Evolutionary conservation across 495 filamentous ascomycete species (phyloP).

Genomic region (Neurospora hispaniola): DNA sequence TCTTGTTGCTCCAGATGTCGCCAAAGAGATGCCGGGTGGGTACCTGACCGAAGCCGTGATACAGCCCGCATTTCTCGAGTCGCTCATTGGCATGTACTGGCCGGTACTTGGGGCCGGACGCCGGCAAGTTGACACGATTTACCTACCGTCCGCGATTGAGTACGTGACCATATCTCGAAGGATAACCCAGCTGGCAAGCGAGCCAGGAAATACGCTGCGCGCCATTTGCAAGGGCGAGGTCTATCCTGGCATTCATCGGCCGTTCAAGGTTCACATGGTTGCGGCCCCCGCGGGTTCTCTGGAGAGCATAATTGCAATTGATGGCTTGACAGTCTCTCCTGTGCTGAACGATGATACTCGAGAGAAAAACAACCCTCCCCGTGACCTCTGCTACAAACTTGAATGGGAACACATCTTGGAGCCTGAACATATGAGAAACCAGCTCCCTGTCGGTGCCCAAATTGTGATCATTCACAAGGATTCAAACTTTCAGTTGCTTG

Average conservation of each 20-base stretch:
- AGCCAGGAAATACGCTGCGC: slow-evolving; percentile 19
- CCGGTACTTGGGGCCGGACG: slow-evolving; percentile 27
- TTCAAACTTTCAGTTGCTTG: slow-evolving; percentile 29
- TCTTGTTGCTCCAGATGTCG: slow-evolving; percentile 38
- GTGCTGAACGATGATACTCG: slow-evolving; percentile 27
- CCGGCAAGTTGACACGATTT: slow-evolving; percentile 26
- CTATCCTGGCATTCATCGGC: slow-evolving; percentile 16
- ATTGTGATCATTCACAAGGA: slow-evolving; percentile 40
- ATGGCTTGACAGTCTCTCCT: slow-evolving; percentile 30
- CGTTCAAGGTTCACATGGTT: slow-evolving; percentile 28
- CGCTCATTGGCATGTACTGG: slow-evolving; percentile 38
- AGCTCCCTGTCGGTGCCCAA: slow-evolving; percentile 14
- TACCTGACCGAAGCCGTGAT: slow-evolving; percentile 34
- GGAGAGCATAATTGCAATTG: slow-evolving; percentile 25
- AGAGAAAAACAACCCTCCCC: slow-evolving; percentile 14
- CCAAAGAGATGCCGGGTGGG: slow-evolving; percentile 40
- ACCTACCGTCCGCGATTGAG: slow-evolving; percentile 32
- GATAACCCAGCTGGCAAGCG: slow-evolving; percentile 15
- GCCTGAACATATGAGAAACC: slow-evolving; percentile 7
- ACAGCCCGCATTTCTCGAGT: slow-evolving; percentile 44
- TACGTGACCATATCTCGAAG: slow-evolving; percentile 25
- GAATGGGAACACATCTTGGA: slow-evolving; percentile 41
- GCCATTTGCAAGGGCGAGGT: slow-evolving; percentile 28
- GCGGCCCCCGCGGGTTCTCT: slow-evolving; percentile 17
- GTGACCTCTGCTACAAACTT: slow-evolving; percentile 40